Percentiles rank a stretch among this genome's conserved stretches.
phyloP scores from a whole-genome alignment of 2,329 filamentous ascomycete genomes.

The Fusarium gaditjirri region DNA sequence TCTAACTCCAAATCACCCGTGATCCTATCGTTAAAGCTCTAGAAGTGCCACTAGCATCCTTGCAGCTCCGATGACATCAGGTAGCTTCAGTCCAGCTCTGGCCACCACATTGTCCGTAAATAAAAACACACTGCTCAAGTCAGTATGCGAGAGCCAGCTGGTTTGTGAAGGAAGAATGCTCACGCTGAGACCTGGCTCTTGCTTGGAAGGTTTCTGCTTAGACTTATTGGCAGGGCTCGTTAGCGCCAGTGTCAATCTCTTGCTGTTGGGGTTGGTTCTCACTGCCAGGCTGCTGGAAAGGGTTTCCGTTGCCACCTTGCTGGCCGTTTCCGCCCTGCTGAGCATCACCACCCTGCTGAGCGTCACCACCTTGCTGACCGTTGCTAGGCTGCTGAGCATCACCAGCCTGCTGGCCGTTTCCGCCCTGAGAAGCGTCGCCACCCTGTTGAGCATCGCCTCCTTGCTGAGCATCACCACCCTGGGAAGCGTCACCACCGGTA shows the following conservation, averaged over 20 bases:
- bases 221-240: constrained; percentile 15
- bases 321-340: not conserved
- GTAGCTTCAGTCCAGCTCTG: constrained; percentile 40
- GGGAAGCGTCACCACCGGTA: not conserved
- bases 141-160: not conserved
- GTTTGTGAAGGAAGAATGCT: not conserved
- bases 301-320: constrained; percentile 12
- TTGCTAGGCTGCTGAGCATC: not conserved
- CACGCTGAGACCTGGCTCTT: constrained; percentile 6
- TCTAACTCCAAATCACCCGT: not conserved
- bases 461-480: not conserved
- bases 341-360: not conserved
- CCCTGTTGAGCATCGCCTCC: not conserved
- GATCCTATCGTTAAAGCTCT: constrained; percentile 24
- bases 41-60: constrained; percentile 41
- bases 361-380: not conserved
- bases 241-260: constrained; percentile 3
- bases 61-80: constrained; percentile 41
- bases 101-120: constrained; percentile 40
- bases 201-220: not conserved
- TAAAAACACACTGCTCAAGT: constrained; percentile 30
- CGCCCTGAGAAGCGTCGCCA: not conserved
- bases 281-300: constrained; percentile 2
- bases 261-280: constrained; percentile 11
- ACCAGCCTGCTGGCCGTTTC: constrained; percentile 1